phyloP scores from a whole-genome alignment of 768 basidiomycete genomes.

The Macrocybe gigantea region DNA sequence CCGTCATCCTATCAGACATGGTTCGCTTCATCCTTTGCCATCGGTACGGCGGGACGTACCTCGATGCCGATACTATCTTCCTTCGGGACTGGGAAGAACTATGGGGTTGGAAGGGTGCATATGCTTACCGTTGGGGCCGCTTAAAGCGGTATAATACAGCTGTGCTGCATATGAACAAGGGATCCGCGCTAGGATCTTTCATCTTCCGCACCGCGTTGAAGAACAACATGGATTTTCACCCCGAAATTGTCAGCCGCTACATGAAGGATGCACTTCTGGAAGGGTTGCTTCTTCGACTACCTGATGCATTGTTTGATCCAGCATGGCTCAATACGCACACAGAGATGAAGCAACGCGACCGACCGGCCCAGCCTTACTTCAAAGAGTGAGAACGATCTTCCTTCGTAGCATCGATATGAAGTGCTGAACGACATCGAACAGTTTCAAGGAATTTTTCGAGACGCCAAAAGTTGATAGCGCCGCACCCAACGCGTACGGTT shows the following conservation, averaged over 20 bases:
- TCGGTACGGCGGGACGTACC: conserved; percentile 92
- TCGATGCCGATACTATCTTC: conserved; percentile 95
- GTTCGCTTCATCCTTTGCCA: conserved; percentile 97
- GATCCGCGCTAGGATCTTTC: conserved; percentile 87
- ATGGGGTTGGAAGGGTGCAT: conserved; percentile 95
- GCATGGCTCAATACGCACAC: conserved; percentile 82
- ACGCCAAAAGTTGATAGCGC: conserved; percentile 70
- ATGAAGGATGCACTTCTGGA: conserved; percentile 86
- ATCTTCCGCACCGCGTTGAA: conserved; percentile 91
- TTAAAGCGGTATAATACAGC: conserved; percentile 95
- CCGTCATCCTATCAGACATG: conserved; percentile 94
- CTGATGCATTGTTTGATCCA: conserved; percentile 94
- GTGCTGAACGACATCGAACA: conserved; percentile 21
- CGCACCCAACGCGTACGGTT: conserved; percentile 82
- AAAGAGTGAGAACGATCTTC: conserved; percentile 49
- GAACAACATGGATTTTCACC: conserved; percentile 95
- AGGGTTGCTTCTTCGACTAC: conserved; percentile 76
- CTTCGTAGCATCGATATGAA: background rate
- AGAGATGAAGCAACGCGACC: conserved; percentile 84
- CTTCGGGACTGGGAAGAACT: conserved; percentile 98
- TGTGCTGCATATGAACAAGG: conserved; percentile 89
- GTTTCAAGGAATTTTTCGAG: conserved; percentile 87
- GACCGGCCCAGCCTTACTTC: conserved; percentile 94
- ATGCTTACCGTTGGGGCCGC: conserved; percentile 95
- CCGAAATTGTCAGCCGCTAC: conserved; percentile 91